Evolutionary conservation across 495 filamentous ascomycete species (phyloP), one percentile per base, ranked within the genome.

Genomic region (Neurospora pannonica): DNA sequence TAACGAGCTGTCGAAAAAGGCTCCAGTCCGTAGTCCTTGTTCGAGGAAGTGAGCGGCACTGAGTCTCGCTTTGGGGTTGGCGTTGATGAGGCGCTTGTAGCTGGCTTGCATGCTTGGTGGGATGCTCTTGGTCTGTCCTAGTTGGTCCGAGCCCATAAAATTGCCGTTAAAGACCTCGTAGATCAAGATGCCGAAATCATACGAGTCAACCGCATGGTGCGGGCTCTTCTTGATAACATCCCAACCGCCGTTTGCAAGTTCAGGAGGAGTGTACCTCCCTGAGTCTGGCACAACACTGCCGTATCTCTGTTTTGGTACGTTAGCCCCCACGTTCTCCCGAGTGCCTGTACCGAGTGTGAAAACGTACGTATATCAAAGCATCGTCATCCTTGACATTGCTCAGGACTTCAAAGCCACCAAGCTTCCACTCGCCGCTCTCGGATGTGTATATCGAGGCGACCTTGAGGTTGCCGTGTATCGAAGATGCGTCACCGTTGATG

Each of bases 401-500:
- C 43, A 98, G 81, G 11, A 97, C 87, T 76, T 99, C 97, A 73
- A 98, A 96, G 10, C 96, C 96, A 5, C 92, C 94, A 4, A 99
- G 84, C 81, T 96, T 98, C 96, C 96, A 99, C 81, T 98, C 96
- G 38, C 96, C 96, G 82, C 96, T 97, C 80, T 98, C 95, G 81
- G 93, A 92, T 17, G 91, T 93, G 79, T 92, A 98, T 76, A 99
- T 88, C 1, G 95, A 97, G 3, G 93, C 92, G 28, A 92, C 90
- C 72, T 93, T 89, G 37, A 98, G 85, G 74, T 88, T 93, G 43
- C 95, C 96, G 77, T 99, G 96, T 5, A 98, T 89, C 0, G 94
- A 97, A 5, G 91, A 86, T 3, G 95, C 96, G 76, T 98, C 97
- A 42, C 93, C 91, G 78, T 98, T 98, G 77, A 99, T 93, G 78